These are phyloP conservation scores for Heterobasidion annosum DNA, from an alignment of 1,284 basidiomycete genomes.

Conservation along the genomic window DNA sequence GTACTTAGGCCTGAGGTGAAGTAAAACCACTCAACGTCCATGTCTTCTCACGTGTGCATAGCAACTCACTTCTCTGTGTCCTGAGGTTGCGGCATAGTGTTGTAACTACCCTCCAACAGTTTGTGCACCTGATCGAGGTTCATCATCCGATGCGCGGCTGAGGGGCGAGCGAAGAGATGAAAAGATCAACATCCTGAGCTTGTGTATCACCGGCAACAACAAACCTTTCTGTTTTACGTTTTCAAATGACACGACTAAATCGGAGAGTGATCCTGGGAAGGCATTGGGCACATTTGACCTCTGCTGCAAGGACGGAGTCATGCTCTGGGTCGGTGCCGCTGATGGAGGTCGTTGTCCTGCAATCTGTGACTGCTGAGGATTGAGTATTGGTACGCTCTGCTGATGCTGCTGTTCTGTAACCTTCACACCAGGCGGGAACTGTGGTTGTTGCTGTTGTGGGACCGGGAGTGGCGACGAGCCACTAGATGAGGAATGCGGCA, in stretches of 20 bases:
- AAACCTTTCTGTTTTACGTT: constrained; percentile 91
- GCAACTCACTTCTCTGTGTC: constrained; percentile 85
- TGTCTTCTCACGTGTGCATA: not conserved
- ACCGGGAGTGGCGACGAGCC: constrained; percentile 19
- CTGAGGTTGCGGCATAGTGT: constrained; percentile 83
- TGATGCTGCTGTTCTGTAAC: constrained; percentile 25
- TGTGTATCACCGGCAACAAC: constrained; percentile 5
- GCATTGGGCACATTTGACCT: constrained; percentile 27
- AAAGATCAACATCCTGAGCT: not conserved
- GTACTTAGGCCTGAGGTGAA: constrained; percentile 73
- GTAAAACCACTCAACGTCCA: not conserved
- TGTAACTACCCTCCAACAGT: constrained; percentile 85
- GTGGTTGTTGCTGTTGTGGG: constrained; percentile 20
- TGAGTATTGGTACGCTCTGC: constrained; percentile 14
- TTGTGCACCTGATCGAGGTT: constrained; percentile 87
- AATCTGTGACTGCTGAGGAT: constrained; percentile 16
- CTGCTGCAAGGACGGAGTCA: constrained; percentile 19
- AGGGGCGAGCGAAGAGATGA: constrained; percentile 5
- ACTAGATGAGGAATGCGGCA: constrained; percentile 7
- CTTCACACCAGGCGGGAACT: constrained; percentile 67
- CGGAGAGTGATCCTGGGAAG: constrained; percentile 81
- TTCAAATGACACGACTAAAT: constrained; percentile 93
- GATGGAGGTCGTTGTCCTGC: constrained; percentile 20
- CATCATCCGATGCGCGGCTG: constrained; percentile 77
- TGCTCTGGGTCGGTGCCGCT: constrained; percentile 22